phyloP scores from a whole-genome alignment of 495 filamentous ascomycete genomes.

The Hypoxylon crocopeplum region DNA sequence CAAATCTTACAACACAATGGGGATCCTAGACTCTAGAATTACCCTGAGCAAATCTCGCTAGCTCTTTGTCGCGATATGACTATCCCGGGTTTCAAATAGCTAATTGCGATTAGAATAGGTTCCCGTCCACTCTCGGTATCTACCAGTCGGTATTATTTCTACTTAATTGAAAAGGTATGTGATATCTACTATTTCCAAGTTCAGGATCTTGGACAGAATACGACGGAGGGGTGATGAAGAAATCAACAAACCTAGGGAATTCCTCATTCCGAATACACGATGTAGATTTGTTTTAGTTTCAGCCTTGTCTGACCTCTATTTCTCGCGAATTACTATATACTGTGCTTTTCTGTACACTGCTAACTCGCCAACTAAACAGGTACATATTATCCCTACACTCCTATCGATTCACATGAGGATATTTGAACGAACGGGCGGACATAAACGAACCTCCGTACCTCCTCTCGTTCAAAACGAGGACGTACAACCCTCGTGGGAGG shows the following conservation, averaged over 20 bases:
- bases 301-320: slow-evolving; percentile 90
- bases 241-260: slow-evolving; percentile 85
- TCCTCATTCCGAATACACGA: slow-evolving; percentile 92
- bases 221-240: slow-evolving; percentile 75
- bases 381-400: slow-evolving; percentile 52
- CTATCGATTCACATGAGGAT: slow-evolving; percentile 73
- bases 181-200: slow-evolving; percentile 6
- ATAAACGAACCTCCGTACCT: slow-evolving; percentile 74
- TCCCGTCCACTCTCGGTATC: background rate
- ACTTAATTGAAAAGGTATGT: slow-evolving; percentile 35
- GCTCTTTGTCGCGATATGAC: background rate
- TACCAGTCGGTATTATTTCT: background rate
- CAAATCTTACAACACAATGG: slow-evolving; percentile 78
- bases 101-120: slow-evolving; percentile 16
- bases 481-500: slow-evolving; percentile 89
- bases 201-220: background rate
- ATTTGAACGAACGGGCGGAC: slow-evolving; percentile 98
- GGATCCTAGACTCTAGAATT: slow-evolving; percentile 72
- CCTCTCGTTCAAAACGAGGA: slow-evolving; percentile 70
- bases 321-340: slow-evolving; percentile 39
- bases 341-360: slow-evolving; percentile 37
- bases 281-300: slow-evolving; percentile 97
- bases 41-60: slow-evolving; percentile 63
- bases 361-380: slow-evolving; percentile 56
- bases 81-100: background rate